Evolutionary conservation across 2,329 filamentous ascomycete genomes (phyloP).

Genomic region (Ceratocystis albifundus): DNA sequence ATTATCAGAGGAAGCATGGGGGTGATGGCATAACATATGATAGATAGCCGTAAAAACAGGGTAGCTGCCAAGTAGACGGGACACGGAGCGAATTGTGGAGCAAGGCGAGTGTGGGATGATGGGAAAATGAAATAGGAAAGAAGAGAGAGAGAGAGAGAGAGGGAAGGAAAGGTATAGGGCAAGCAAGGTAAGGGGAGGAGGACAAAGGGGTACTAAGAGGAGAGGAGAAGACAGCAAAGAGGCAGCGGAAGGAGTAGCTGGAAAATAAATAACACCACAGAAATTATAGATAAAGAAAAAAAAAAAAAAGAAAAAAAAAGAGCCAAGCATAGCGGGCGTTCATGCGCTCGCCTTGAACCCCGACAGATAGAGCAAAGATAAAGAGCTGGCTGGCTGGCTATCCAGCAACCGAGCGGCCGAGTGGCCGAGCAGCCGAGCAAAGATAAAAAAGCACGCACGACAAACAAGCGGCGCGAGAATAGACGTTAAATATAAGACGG

Average conservation of each 20-base stretch:
- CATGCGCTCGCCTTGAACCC: background rate
- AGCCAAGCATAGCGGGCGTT: background rate
- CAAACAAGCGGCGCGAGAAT: no score
- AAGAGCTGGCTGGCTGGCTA: background rate
- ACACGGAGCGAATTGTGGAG: no score
- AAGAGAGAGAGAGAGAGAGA: no score
- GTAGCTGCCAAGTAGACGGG: background rate
- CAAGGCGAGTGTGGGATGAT: background rate
- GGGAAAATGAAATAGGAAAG: background rate
- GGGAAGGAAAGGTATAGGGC: no score
- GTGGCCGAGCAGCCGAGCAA: background rate
- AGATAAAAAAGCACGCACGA: background rate
- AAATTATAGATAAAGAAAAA: no score
- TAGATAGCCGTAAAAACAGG: slow-evolving; percentile 18
- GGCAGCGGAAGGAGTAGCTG: background rate
- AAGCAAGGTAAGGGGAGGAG: background rate
- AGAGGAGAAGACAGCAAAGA: background rate
- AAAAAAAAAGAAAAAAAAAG: no score
- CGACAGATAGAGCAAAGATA: slow-evolving; percentile 9
- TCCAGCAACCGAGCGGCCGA: background rate
- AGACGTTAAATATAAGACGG: slow-evolving; percentile 4
- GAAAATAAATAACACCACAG: background rate
- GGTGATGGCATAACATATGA: background rate
- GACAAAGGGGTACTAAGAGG: background rate
- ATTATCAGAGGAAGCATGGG: slow-evolving; percentile 1